Evolutionary conservation across 306 rosid genomes (phyloP), one percentile per base, ranked within the genome.

Genomic region (Boehmeria nivea): DNA sequence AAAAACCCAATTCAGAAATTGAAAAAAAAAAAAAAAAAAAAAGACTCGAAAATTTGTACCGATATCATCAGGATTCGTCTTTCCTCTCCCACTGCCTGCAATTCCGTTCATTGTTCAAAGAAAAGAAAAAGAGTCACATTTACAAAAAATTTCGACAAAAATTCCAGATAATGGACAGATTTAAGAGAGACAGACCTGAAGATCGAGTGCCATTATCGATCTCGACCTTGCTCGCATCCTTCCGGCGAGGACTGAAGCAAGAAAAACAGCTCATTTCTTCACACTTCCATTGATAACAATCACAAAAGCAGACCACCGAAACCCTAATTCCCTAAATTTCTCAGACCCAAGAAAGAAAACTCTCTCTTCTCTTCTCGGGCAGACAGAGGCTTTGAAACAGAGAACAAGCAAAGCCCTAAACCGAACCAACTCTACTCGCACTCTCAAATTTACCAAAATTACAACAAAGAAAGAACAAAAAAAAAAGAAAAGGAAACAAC

Each of bases 201-300:
- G 70, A 59, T 63, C 78, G 66, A 54, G 71, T 36, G 26, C 73
- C 65, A 40, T 68, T 56, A 43, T 81, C 86, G 15, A 61, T 49
- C 59, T 76, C 75, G 12, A 81, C 74, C 71, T 60, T 67, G 61
- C 80, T 77, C 3, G 65, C 75, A 39, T 60, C 86, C 40, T 70
- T 73, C 20, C 78, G 63, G 43, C 57, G 70, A 60, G 73, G 33
- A 76, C 20, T 52, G 45, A 73, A 28, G 74, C 78, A 81, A 61
- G 65, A 58, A 62, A 81, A 81, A 80, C 83, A 81, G 64, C 76
- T 48, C 86, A 81, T 81, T 37, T 15, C 17, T 23, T 56, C 61
- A 50, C 48, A 40, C 17, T 14, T 40, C 15, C 17, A 51, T 19
- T n/a, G 44, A 56, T 24, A 33, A 11, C 3, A 43, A 31, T 54